Evolutionary conservation across 2,329 filamentous ascomycete species (phyloP).

Genomic region (Trichoderma cornu-damae): DNA sequence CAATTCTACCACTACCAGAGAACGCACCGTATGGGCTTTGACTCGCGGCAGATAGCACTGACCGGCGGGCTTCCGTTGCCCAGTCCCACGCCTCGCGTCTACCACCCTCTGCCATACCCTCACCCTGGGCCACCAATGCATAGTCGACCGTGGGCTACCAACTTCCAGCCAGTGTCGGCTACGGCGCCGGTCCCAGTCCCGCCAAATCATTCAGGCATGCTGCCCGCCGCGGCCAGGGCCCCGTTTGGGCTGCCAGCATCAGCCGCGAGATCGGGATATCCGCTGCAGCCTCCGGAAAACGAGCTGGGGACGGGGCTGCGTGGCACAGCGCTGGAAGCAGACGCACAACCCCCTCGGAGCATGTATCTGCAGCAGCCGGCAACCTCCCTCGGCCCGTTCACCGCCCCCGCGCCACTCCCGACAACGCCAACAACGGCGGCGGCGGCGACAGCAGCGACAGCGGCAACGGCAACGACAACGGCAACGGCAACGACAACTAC

Average conservation of each 20-base stretch:
- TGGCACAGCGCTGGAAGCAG: conserved; percentile 22
- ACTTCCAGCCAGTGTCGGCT: background rate
- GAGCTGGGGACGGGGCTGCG: conserved; percentile 17
- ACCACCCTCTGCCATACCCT: conserved; percentile 15
- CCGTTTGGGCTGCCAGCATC: background rate
- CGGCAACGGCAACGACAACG: conserved; percentile 9
- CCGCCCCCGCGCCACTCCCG: conserved; percentile 19
- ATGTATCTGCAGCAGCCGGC: conserved; percentile 20
- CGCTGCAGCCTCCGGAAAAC: background rate
- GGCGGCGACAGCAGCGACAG: no score
- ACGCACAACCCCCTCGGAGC: conserved; percentile 24
- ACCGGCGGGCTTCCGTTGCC: conserved; percentile 25
- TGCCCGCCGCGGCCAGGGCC: background rate
- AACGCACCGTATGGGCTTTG: conserved; percentile 14
- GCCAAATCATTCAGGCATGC: background rate
- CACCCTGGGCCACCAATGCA: conserved; percentile 16
- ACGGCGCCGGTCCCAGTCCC: background rate
- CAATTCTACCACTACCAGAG: conserved; percentile 24
- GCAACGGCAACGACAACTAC: conserved; percentile 8
- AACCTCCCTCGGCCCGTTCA: conserved; percentile 20
- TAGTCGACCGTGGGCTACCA: background rate
- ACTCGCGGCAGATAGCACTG: background rate
- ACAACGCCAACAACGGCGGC: conserved; percentile 15
- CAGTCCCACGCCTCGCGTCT: conserved; percentile 21
- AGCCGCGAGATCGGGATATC: background rate